phyloP scores from a whole-genome alignment of 345 rosid species.

The Geranium rotundifolium region DNA sequence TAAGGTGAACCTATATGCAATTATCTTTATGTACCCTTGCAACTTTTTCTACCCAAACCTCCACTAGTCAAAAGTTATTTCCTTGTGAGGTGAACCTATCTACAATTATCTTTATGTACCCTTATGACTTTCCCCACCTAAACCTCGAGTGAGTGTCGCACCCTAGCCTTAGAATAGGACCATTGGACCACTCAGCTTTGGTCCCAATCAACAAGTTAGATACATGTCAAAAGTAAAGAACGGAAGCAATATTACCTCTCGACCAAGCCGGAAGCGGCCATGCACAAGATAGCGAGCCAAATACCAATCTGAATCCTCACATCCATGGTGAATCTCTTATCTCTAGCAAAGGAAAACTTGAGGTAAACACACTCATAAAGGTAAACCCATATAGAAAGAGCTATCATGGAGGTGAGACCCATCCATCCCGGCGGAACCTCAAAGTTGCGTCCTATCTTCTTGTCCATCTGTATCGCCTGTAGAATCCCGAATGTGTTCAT shows the following conservation, averaged over 20 bases:
- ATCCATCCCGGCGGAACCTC: constrained; percentile 60
- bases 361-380: constrained; percentile 35
- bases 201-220: too few species aligned
- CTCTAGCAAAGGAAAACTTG: constrained; percentile 16
- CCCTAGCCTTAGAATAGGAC: too few species aligned
- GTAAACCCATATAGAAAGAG: constrained; percentile 54
- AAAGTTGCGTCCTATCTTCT: constrained; percentile 24
- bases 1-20: too few species aligned
- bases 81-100: too few species aligned
- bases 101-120: too few species aligned
- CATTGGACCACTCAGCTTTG: too few species aligned
- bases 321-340: constrained; percentile 29
- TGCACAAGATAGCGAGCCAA: constrained; percentile 35
- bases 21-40: too few species aligned
- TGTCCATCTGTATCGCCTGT: constrained; percentile 45
- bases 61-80: too few species aligned
- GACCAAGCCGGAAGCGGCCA: constrained; percentile 38
- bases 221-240: too few species aligned
- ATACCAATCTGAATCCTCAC: constrained; percentile 51
- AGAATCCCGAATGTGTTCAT: constrained; percentile 50
- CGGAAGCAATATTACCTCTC: constrained; percentile 17
- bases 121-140: too few species aligned
- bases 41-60: too few species aligned
- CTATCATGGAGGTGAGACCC: constrained; percentile 45
- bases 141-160: too few species aligned